Conservation (phyloP, 2,329 filamentous ascomycete species). For the Pseudogymnoascus sp. region DNA sequence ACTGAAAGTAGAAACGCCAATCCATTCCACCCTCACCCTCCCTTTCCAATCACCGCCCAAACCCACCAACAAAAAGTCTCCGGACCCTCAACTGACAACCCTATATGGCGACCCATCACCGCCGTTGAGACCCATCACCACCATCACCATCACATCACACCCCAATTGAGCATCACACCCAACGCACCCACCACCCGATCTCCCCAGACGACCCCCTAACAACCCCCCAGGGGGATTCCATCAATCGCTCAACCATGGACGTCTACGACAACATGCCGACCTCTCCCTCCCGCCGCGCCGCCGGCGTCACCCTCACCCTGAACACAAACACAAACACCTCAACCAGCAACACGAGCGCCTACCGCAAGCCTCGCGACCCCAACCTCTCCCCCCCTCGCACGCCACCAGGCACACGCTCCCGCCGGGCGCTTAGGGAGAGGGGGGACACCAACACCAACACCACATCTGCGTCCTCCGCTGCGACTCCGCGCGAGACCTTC, state of each 20-base stretch:
- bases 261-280: background rate
- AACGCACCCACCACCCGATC: background rate
- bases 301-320: background rate
- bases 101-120: background rate
- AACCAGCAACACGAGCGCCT: background rate
- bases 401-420: background rate
- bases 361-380: background rate
- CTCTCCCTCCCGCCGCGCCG: background rate
- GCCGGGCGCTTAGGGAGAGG: background rate
- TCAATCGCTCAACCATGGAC: background rate
- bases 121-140: background rate
- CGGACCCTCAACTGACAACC: background rate
- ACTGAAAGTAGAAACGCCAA: background rate
- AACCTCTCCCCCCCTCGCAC: background rate
- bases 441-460: background rate
- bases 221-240: background rate
- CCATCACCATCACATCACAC: background rate
- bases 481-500: constrained; percentile 24
- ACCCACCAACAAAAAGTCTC: background rate
- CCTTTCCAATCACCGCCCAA: background rate
- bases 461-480: background rate
- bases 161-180: background rate
- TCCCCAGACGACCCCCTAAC: background rate
- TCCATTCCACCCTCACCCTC: background rate
- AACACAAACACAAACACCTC: background rate